A percentile compares a stretch with the other conserved stretches of the same genome.
These are phyloP conservation scores for Blastocystis sp. DNA, from an alignment of 352 stramenopile species.

Conservation along the genomic window DNA sequence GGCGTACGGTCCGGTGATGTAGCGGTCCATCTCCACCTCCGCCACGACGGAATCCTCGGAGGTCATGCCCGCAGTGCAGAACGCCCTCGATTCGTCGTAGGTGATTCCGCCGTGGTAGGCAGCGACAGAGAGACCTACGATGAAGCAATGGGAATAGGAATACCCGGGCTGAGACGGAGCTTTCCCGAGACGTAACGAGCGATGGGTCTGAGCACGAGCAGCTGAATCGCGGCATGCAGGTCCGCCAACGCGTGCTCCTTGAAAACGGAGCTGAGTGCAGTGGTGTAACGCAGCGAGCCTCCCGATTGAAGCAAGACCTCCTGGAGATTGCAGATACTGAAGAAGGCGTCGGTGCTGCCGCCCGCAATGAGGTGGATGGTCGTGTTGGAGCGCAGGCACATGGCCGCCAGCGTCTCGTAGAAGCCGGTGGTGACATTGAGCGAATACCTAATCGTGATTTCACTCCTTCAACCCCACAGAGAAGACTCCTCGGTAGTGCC, in stretches of 20 bases:
- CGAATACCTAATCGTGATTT: not conserved
- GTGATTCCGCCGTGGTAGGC: constrained; percentile 17
- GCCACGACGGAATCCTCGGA: not conserved
- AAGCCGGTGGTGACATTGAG: not conserved
- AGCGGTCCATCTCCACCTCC: constrained; percentile 44
- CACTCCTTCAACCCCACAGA: not conserved
- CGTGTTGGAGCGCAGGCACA: not conserved
- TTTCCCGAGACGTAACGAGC: not conserved
- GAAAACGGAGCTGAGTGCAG: not conserved
- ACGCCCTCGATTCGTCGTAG: not conserved
- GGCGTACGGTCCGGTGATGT: constrained; percentile 6
- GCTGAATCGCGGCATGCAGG: constrained; percentile 15
- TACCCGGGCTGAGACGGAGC: not conserved
- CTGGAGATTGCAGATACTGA: not conserved
- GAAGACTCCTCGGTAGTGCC: constrained; percentile 19
- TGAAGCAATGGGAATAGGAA: no score
- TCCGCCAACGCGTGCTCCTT: constrained; percentile 4
- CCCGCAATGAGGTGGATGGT: not conserved
- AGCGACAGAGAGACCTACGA: not conserved
- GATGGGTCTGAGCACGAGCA: not conserved
- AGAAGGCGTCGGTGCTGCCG: not conserved
- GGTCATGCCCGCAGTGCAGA: constrained; percentile 13
- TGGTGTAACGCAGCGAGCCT: not conserved
- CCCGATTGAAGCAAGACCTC: not conserved
- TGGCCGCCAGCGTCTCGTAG: not conserved